Conservation (phyloP, 805 yeast species). For the Nakazawaea ernobii region DNA sequence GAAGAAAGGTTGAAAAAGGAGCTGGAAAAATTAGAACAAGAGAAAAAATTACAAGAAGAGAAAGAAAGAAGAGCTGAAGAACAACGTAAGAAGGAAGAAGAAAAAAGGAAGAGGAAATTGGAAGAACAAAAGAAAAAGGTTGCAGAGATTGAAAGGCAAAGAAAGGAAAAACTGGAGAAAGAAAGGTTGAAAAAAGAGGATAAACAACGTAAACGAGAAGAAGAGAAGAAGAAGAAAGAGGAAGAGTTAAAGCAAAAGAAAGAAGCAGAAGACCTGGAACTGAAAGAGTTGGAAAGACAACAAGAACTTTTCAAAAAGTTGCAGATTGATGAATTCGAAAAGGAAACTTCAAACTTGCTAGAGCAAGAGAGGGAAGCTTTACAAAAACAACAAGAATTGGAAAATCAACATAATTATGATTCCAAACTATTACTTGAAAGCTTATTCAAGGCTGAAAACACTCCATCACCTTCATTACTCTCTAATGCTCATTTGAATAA, state of each 20-base stretch:
- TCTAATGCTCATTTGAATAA: constrained; percentile 6
- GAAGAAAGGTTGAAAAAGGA: constrained; percentile 54
- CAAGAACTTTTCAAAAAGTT: constrained; percentile 12
- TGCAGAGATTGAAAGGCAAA: constrained; percentile 31
- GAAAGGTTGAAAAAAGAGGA: constrained; percentile 29
- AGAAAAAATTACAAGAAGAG: constrained; percentile 33
- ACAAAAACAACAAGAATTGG: constrained; percentile 9
- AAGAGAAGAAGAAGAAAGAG: constrained; percentile 27
- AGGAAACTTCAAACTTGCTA: constrained; percentile 11
- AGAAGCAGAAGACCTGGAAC: constrained; percentile 25
- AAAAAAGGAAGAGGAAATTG: constrained; percentile 32
- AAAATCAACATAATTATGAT: constrained; percentile 9
- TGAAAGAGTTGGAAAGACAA: constrained; percentile 20
- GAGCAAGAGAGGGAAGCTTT: constrained; percentile 15
- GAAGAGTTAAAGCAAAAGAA: constrained; percentile 20
- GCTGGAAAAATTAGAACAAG: constrained; percentile 45
- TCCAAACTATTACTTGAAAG: constrained; percentile 2
- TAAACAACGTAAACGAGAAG: constrained; percentile 22
- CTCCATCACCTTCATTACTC: neutral
- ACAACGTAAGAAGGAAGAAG: constrained; percentile 38
- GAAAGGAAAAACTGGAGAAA: constrained; percentile 34
- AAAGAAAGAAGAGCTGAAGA: constrained; percentile 40
- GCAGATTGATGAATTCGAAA: constrained; percentile 12
- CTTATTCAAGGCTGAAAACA: constrained; percentile 3
- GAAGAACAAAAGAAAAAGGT: constrained; percentile 38